Conservation (phyloP, 345 rosid genomes). For the Heritiera fomes region DNA sequence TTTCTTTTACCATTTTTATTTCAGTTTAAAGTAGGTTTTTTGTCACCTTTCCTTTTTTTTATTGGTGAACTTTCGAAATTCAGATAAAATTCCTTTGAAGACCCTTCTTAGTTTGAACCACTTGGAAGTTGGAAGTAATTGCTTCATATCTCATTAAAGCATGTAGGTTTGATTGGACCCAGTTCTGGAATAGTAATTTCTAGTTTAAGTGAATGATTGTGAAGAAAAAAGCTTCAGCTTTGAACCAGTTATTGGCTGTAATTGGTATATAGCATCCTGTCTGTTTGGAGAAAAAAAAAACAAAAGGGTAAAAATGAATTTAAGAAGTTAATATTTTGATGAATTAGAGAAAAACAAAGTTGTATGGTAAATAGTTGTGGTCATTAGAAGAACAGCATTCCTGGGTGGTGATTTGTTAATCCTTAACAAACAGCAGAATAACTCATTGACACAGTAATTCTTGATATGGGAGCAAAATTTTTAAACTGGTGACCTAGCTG, state of each 20-base stretch:
- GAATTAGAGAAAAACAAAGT: neutral
- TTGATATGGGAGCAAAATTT: neutral
- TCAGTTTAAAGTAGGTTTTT: neutral
- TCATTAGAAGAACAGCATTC: slow-evolving; percentile 11
- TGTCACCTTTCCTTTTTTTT: neutral
- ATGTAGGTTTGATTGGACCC: neutral
- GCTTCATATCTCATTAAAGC: neutral
- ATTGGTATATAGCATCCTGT: neutral
- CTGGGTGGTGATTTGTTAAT: neutral
- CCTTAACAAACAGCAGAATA: neutral
- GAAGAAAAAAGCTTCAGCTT: neutral
- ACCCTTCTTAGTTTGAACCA: neutral
- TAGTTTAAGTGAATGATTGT: neutral
- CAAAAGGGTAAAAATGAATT: neutral
- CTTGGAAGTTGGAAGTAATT: neutral
- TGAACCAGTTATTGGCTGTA: neutral
- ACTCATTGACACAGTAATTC: neutral
- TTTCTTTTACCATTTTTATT: neutral
- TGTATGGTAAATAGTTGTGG: neutral
- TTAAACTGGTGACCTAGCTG: neutral
- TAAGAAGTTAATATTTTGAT: neutral
- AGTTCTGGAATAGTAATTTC: neutral
- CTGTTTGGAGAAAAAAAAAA: neutral
- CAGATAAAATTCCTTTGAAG: neutral
- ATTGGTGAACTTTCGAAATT: neutral